Percentiles rank a stretch among this genome's conserved stretches.
phyloP scores from a whole-genome alignment of 2,329 filamentous ascomycete species.

The Pyrenophora graminea region DNA sequence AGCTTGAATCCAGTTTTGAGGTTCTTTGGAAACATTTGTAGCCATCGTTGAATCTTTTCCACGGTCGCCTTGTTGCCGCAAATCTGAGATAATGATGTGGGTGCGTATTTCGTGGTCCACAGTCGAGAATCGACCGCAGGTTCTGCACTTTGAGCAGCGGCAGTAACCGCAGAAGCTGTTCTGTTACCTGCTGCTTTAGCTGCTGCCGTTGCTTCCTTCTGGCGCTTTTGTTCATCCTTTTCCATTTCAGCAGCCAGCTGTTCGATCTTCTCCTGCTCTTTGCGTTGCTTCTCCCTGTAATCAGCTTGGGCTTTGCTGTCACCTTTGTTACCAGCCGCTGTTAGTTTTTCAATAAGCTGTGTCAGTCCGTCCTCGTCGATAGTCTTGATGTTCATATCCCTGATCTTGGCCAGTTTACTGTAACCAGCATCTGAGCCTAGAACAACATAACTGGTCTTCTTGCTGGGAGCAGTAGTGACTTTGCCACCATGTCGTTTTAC shows the following conservation, averaged over 20 bases:
- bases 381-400: slow-evolving; percentile 77
- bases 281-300: slow-evolving; percentile 79
- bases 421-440: slow-evolving; percentile 90
- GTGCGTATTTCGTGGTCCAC: slow-evolving; percentile 96
- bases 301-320: slow-evolving; percentile 86
- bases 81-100: slow-evolving; percentile 80
- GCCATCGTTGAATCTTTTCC: slow-evolving; percentile 86
- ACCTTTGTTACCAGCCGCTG: slow-evolving; percentile 74
- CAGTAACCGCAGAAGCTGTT: slow-evolving; percentile 36
- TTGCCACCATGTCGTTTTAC: slow-evolving; percentile 96
- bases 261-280: slow-evolving; percentile 81
- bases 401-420: slow-evolving; percentile 87
- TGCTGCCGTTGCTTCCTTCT: slow-evolving; percentile 53
- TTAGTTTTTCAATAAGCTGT: slow-evolving; percentile 77
- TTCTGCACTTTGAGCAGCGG: slow-evolving; percentile 23
- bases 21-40: slow-evolving; percentile 78
- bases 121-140: slow-evolving; percentile 53
- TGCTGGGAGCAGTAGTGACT: slow-evolving; percentile 80
- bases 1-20: slow-evolving; percentile 81
- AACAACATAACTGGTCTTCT: slow-evolving; percentile 92
- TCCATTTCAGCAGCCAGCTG: slow-evolving; percentile 85
- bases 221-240: slow-evolving; percentile 78
- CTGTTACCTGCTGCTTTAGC: slow-evolving; percentile 44
- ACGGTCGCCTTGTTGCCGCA: slow-evolving; percentile 92
- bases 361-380: slow-evolving; percentile 94